Evolutionary conservation across 1,284 basidiomycete species (phyloP).

Genomic region (Ustilago cynodontis): DNA sequence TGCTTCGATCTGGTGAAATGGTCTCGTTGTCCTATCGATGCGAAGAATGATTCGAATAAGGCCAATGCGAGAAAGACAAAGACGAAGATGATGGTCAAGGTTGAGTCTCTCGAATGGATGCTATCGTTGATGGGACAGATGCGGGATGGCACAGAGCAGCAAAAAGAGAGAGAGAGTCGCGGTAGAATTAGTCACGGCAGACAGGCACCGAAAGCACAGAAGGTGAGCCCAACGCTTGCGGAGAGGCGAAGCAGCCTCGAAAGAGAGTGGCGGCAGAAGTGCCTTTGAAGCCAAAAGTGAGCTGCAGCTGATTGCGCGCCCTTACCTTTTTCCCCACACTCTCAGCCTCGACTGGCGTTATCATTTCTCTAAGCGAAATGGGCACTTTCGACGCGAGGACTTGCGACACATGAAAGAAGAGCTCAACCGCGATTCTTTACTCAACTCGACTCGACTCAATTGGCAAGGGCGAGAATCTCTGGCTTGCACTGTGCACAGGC

Average conservation of each 20-base stretch:
- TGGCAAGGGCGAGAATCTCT: too few species aligned
- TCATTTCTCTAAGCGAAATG: too few species aligned
- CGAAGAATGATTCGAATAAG: background rate
- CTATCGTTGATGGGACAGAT: slow-evolving; percentile 1
- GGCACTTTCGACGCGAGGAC: too few species aligned
- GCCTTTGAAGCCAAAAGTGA: too few species aligned
- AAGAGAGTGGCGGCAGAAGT: slow-evolving; percentile 1
- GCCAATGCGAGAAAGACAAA: background rate
- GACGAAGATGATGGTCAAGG: background rate
- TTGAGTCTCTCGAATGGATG: background rate
- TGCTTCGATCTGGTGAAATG: background rate
- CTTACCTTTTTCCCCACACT: slow-evolving; percentile 18
- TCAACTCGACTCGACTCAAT: too few species aligned
- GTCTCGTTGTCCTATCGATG: background rate
- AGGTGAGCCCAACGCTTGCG: too few species aligned
- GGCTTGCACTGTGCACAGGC: too few species aligned
- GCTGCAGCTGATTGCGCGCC: slow-evolving; percentile 11
- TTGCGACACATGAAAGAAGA: too few species aligned
- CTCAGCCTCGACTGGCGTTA: background rate
- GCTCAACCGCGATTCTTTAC: too few species aligned
- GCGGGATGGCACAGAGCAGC: background rate
- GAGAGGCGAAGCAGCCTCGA: too few species aligned
- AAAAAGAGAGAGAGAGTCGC: background rate
- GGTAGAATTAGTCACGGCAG: slow-evolving; percentile 9
- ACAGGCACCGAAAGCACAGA: background rate